These are phyloP conservation scores for Teratosphaeria zuluensis DNA, from an alignment of 2,329 filamentous ascomycete species.

Conservation along the genomic window DNA sequence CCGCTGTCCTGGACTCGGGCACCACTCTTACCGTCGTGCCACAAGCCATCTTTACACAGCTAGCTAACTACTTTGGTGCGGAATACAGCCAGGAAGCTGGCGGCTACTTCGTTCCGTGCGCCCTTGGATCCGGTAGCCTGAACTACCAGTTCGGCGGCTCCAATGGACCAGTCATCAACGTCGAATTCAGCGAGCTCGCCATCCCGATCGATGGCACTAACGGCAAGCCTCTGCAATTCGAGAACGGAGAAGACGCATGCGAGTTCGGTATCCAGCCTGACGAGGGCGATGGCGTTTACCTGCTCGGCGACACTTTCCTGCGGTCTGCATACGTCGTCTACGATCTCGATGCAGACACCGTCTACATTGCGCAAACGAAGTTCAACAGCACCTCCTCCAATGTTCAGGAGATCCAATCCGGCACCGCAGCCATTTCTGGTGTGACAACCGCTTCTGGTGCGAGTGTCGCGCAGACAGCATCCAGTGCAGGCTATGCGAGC, in stretches of 20 bases:
- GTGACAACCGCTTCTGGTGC: neutral
- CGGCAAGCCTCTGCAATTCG: neutral
- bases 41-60: neutral
- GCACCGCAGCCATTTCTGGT: neutral
- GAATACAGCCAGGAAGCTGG: neutral
- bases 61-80: neutral
- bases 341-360: conserved; percentile 3
- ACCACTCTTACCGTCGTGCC: neutral
- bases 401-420: conserved; percentile 41
- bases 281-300: neutral
- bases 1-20: neutral
- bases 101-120: neutral
- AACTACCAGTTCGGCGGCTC: neutral
- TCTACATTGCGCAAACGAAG: conserved; percentile 42
- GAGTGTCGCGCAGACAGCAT: neutral
- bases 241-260: conserved; percentile 3
- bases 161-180: neutral
- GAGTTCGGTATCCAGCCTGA: conserved; percentile 1
- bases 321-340: conserved; percentile 8
- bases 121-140: neutral
- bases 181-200: neutral
- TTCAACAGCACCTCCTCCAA: conserved; percentile 47
- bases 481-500: neutral
- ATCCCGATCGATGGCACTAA: conserved; percentile 2
- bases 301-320: conserved; percentile 8